Evolutionary conservation across 768 basidiomycete species (phyloP).

Genomic region (Pleurotus tuoliensis): DNA sequence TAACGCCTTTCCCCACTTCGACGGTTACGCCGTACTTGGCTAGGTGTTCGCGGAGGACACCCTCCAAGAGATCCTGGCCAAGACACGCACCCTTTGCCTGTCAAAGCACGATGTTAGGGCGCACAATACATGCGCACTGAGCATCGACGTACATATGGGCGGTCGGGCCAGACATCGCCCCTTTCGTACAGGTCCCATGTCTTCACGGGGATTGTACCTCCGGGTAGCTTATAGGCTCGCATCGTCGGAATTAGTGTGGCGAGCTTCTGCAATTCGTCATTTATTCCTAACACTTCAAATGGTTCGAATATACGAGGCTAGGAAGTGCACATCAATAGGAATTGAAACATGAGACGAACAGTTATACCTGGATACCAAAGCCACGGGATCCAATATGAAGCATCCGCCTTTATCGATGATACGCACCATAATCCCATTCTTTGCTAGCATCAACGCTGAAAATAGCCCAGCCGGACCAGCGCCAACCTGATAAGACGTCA

Average conservation of each 20-base stretch:
- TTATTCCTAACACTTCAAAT: conserved; percentile 17
- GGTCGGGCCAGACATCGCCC: conserved; percentile 17
- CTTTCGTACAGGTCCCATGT: conserved; percentile 21
- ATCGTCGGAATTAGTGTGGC: conserved; percentile 20
- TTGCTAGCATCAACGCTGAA: conserved; percentile 23
- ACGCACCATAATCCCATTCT: conserved; percentile 27
- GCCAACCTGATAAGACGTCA: conserved; percentile 8
- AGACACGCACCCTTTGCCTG: conserved; percentile 17
- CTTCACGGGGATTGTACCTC: conserved; percentile 19
- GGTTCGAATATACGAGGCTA: conserved; percentile 23
- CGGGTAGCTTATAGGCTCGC: conserved; percentile 22
- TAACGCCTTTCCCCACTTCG: conserved; percentile 16
- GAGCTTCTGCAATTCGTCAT: conserved; percentile 13
- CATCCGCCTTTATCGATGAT: conserved; percentile 18
- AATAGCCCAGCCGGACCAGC: conserved; percentile 23
- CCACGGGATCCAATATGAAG: conserved; percentile 18
- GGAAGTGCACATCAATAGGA: not conserved
- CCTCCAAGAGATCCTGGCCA: conserved; percentile 14
- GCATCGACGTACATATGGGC: conserved; percentile 13
- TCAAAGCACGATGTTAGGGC: not conserved
- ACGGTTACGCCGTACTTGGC: conserved; percentile 13
- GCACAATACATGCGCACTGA: not conserved
- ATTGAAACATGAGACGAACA: not conserved
- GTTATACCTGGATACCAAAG: conserved; percentile 16
- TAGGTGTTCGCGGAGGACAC: conserved; percentile 15